Conservation (phyloP, 2,329 filamentous ascomycete species). For the Aspergillus sp. region DNA sequence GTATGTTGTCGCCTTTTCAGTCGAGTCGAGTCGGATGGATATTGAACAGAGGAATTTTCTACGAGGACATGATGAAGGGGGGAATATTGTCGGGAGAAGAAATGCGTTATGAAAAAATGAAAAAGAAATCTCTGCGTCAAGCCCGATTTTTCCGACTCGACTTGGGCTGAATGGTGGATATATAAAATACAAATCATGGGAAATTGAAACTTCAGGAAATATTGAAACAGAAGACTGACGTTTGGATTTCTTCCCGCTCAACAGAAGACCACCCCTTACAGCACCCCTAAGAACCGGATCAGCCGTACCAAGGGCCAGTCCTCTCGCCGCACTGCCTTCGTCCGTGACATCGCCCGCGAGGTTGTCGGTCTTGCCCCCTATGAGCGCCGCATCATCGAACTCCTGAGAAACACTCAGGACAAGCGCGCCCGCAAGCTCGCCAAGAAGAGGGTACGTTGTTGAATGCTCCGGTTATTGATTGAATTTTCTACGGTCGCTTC, state of each 20-base stretch:
- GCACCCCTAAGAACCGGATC: constrained; percentile 69
- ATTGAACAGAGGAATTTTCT: constrained; percentile 1
- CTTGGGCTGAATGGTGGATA: neutral
- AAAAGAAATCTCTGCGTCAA: neutral
- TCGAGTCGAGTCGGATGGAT: constrained; percentile 12
- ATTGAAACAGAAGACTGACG: no score
- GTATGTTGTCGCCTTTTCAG: constrained; percentile 4
- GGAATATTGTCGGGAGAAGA: neutral
- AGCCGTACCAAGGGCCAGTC: constrained; percentile 90
- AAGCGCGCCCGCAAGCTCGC: constrained; percentile 98
- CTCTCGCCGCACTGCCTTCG: constrained; percentile 95
- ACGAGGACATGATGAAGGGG: neutral
- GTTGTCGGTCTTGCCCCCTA: constrained; percentile 92
- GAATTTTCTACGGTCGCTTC: no score
- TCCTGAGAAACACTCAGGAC: constrained; percentile 98
- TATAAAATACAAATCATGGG: no score
- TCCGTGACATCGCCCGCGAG: constrained; percentile 96
- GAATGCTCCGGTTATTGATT: neutral
- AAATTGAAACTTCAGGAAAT: no score
- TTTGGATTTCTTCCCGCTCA: neutral
- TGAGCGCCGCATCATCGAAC: constrained; percentile 97
- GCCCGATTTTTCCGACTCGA: neutral
- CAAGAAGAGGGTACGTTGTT: constrained; percentile 84
- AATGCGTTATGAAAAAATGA: neutral
- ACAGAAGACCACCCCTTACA: constrained; percentile 77